Conservation (phyloP, 1,139 yeast species). For the Protomyces arabidopsidicola region DNA sequence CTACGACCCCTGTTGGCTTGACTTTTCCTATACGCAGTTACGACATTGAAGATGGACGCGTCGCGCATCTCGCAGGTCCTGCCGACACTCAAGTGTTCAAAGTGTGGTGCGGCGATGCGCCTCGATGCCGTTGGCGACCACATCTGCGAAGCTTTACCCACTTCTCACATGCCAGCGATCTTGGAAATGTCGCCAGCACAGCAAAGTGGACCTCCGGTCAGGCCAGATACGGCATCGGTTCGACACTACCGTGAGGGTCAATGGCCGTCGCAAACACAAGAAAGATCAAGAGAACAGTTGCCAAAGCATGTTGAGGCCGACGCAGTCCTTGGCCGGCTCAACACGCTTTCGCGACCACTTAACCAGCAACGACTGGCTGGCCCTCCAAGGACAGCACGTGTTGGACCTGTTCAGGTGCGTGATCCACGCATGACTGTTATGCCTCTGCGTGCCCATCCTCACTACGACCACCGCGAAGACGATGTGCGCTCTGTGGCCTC, state of each 20-base stretch:
- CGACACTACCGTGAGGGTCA: background rate
- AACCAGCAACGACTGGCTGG: background rate
- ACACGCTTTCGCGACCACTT: background rate
- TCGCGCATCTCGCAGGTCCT: constrained; percentile 21
- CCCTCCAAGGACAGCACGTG: constrained; percentile 1
- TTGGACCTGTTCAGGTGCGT: constrained; percentile 15
- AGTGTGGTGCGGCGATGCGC: constrained; percentile 12
- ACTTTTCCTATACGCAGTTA: too few species aligned
- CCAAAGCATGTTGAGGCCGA: constrained; percentile 3
- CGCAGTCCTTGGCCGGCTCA: constrained; percentile 14
- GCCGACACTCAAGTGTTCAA: constrained; percentile 20
- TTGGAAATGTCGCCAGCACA: constrained; percentile 4
- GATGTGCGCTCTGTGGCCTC: constrained; percentile 15
- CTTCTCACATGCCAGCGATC: constrained; percentile 2
- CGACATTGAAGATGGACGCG: background rate
- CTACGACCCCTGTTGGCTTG: too few species aligned
- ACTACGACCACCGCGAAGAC: background rate
- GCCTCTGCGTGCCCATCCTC: constrained; percentile 5
- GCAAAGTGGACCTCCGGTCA: too few species aligned
- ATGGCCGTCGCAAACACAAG: background rate
- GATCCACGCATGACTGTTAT: constrained; percentile 21
- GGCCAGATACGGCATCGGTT: background rate
- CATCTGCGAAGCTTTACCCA: background rate
- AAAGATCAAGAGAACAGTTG: background rate
- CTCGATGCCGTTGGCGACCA: constrained; percentile 15